Evolutionary conservation across 768 basidiomycete genomes (phyloP).

Genomic region (Crepidotus variabilis): DNA sequence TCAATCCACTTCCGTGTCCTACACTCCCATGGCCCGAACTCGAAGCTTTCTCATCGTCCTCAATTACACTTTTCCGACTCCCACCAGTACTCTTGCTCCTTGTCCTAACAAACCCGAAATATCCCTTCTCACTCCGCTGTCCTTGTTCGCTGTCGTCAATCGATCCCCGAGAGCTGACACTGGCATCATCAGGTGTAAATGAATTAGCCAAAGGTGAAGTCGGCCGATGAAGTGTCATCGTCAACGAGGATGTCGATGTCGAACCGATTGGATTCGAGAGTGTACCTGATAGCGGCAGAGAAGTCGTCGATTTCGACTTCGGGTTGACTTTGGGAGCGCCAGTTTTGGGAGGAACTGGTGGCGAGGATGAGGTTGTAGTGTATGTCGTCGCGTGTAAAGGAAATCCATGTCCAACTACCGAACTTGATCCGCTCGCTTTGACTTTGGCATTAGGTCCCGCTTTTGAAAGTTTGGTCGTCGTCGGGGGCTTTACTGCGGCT

Average conservation of each 20-base stretch:
- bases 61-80: background rate
- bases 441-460: no score
- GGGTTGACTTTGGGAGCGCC: background rate
- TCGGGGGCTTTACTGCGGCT: no score
- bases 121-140: background rate
- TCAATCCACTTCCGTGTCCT: background rate
- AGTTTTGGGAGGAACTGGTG: background rate
- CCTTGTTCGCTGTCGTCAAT: background rate
- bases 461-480: no score
- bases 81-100: background rate
- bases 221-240: background rate
- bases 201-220: conserved; percentile 6
- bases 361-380: no score
- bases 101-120: background rate
- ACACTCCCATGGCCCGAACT: background rate
- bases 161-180: background rate
- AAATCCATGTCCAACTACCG: no score
- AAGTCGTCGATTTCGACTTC: background rate
- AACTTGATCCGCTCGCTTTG: no score
- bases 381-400: no score
- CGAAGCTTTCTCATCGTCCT: background rate
- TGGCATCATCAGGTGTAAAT: conserved; percentile 1
- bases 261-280: background rate
- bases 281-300: background rate
- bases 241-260: background rate